phyloP scores from a whole-genome alignment of 768 basidiomycete species.

The Royoungia palumana region DNA sequence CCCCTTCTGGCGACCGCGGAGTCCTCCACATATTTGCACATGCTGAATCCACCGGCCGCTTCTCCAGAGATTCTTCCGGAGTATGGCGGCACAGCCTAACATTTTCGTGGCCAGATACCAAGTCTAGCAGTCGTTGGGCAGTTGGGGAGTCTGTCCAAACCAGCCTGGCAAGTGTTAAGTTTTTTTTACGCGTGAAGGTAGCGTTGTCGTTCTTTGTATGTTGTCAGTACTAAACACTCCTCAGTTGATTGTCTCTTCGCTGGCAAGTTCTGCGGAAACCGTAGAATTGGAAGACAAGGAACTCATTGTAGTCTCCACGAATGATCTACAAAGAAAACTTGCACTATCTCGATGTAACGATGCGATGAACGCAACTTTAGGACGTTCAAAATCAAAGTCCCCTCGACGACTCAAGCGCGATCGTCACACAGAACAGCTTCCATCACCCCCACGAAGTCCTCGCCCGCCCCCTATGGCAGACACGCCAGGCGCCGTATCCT shows the following conservation, averaged over 20 bases:
- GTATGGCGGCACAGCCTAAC: conserved; percentile 64
- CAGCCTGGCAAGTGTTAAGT: conserved; percentile 60
- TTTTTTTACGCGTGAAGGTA: conserved; percentile 70
- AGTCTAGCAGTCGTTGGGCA: conserved; percentile 70
- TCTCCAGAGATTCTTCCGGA: conserved; percentile 53
- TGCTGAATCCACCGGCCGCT: conserved; percentile 56
- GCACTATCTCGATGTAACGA: conserved; percentile 62
- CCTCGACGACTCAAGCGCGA: conserved; percentile 45
- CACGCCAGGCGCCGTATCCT: conserved; percentile 5
- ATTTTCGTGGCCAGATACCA: conserved; percentile 68
- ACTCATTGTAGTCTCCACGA: conserved; percentile 63
- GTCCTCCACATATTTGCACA: conserved; percentile 53
- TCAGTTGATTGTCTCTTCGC: conserved; percentile 47
- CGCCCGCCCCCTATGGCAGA: conserved; percentile 5
- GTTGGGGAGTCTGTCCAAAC: conserved; percentile 75
- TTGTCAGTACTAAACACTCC: conserved; percentile 13
- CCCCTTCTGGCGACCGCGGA: conserved; percentile 24
- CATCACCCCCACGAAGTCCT: conserved; percentile 42
- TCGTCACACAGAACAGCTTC: conserved; percentile 25
- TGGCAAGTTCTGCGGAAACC: conserved; percentile 51
- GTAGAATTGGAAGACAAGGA: conserved; percentile 70
- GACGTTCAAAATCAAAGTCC: conserved; percentile 55
- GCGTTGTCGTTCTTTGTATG: conserved; percentile 8
- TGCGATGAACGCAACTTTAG: conserved; percentile 22
- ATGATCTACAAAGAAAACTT: conserved; percentile 62